phyloP scores from a whole-genome alignment of 352 stramenopile genomes.

The Globisporangium yorkense region DNA sequence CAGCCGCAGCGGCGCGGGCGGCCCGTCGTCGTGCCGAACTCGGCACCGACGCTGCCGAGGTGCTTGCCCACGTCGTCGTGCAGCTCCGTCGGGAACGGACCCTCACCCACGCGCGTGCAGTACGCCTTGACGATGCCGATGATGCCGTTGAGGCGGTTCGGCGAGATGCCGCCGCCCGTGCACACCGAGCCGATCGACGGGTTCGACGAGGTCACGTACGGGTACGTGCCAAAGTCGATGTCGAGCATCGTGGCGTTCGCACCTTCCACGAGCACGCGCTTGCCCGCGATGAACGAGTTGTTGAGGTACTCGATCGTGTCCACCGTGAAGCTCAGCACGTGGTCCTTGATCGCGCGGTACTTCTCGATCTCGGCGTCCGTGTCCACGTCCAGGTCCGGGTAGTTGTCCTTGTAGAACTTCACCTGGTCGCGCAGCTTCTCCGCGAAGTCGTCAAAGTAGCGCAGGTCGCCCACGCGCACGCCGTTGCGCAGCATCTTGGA shows the following conservation, averaged over 20 bases:
- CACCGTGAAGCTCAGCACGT: slow-evolving; percentile 85
- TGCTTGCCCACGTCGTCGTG: slow-evolving; percentile 89
- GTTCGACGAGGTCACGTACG: slow-evolving; percentile 99
- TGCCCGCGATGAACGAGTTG: slow-evolving; percentile 92
- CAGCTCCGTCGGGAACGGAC: slow-evolving; percentile 98
- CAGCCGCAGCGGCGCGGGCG: slow-evolving; percentile 96
- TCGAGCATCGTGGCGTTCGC: slow-evolving; percentile 99
- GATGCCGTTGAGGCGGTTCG: slow-evolving; percentile 90
- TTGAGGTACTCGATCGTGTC: slow-evolving; percentile 98
- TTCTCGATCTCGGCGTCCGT: slow-evolving; percentile 83
- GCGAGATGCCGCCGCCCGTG: slow-evolving; percentile 94
- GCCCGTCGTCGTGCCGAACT: slow-evolving; percentile 98
- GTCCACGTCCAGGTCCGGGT: slow-evolving; percentile 74
- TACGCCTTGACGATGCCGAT: slow-evolving; percentile 99
- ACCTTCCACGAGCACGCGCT: slow-evolving; percentile 98
- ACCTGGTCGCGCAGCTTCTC: slow-evolving; percentile 90
- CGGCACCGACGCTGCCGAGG: slow-evolving; percentile 89
- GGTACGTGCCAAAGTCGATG: slow-evolving; percentile 99
- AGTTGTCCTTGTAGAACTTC: slow-evolving; percentile 90
- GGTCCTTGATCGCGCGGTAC: slow-evolving; percentile 76
- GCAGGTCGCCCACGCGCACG: slow-evolving; percentile 95
- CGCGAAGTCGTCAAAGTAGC: slow-evolving; percentile 85
- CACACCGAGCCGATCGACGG: slow-evolving; percentile 96
- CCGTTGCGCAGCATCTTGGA: slow-evolving; percentile 98
- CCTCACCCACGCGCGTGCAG: slow-evolving; percentile 98